Percentiles rank a stretch among this genome's conserved stretches.
Evolutionary conservation across 2,329 filamentous ascomycete species (phyloP).

Genomic region (Ophiostoma ips): DNA sequence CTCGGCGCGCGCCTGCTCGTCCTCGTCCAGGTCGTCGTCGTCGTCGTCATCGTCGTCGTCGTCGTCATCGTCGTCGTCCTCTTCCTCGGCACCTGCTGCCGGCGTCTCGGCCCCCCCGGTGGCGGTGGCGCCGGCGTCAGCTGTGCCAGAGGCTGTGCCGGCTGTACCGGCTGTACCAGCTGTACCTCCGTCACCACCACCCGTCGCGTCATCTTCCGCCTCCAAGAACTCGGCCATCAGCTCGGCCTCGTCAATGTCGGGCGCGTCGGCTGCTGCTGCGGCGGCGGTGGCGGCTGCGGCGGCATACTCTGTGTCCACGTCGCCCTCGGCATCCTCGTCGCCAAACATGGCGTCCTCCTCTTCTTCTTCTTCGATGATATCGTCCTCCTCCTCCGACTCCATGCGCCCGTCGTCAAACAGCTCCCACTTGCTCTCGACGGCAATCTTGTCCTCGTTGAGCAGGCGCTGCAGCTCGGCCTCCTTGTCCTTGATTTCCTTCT

Average conservation of each 20-base stretch:
- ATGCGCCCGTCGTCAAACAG: slow-evolving; percentile 40
- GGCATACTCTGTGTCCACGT: slow-evolving; percentile 43
- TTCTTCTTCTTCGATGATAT: slow-evolving; percentile 42
- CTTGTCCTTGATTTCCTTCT: slow-evolving; percentile 73
- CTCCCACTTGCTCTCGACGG: slow-evolving; percentile 47
- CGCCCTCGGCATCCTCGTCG: slow-evolving; percentile 33
- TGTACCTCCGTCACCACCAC: slow-evolving; percentile 27
- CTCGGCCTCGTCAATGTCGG: slow-evolving; percentile 21
- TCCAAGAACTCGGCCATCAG: slow-evolving; percentile 26
- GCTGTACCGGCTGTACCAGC: not conserved
- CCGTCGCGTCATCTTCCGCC: slow-evolving; percentile 34
- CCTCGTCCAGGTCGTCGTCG: slow-evolving; percentile 40
- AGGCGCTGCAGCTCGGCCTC: slow-evolving; percentile 66
- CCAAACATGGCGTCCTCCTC: slow-evolving; percentile 42
- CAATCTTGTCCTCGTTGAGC: slow-evolving; percentile 52
- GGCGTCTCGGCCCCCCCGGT: slow-evolving; percentile 24
- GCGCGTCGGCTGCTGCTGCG: slow-evolving; percentile 14
- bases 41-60: slow-evolving; percentile 40
- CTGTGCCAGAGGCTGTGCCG: slow-evolving; percentile 1
- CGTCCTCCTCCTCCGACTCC: slow-evolving; percentile 18
- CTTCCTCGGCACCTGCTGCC: slow-evolving; percentile 25
- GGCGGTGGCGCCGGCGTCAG: slow-evolving; percentile 28
- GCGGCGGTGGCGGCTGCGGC: slow-evolving; percentile 18
- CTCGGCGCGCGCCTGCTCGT: slow-evolving; percentile 34
- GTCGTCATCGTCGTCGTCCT: slow-evolving; percentile 31